Evolutionary conservation across 371 early-diverging fungal genomes (phyloP), one percentile per base, ranked within the genome.

Genomic region (Mucor circinelloides): DNA sequence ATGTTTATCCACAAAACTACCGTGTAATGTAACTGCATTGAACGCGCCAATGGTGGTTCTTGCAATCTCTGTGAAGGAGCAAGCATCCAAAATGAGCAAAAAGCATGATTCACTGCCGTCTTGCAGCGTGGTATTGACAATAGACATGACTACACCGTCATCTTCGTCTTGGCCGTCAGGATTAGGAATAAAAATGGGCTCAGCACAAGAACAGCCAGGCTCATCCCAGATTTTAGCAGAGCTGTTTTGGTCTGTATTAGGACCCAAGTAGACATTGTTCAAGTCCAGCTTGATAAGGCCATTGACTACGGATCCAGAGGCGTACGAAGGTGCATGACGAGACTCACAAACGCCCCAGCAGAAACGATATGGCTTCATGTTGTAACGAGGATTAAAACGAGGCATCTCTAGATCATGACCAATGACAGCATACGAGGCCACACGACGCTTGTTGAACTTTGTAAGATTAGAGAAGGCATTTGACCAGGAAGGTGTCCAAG

Each of bases 181-280:
- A 38, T 70, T 60, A 2, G 88, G 84, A 17, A 91, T 78, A 78
- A 91, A 90, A 19, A 91, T 77, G 7, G 91, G 91, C 59, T 90
- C 89, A n/a, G 87, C 81, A 55, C 89, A 89, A 13, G 83, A 85
- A 38, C 89, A 88, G 2, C 86, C 83, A 25, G 81, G 83, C 44
- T 76, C 68, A 31, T 84, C 84, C 84, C 84, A 84, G 1, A 77
- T 71, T 19, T 69, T 68, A 2, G 82, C 77, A 8, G 73, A 56
- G 12, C 74, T 70, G 8, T 55, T 68, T 15, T 66, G 31, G 60
- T 79, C 68, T 32, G 73, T 80, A 40, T 79, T 77, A 1, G 57
- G 38, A 9, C 74, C 84, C 13, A 66, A 58, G 50, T 78, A 73
- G 50, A 74, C 68, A 5, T 74, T 67, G 27, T 83, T 64, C 42